Base-by-base conservation (phyloP, 2,329 filamentous ascomycete species). In the Purpureocillium lavendulum region DNA sequence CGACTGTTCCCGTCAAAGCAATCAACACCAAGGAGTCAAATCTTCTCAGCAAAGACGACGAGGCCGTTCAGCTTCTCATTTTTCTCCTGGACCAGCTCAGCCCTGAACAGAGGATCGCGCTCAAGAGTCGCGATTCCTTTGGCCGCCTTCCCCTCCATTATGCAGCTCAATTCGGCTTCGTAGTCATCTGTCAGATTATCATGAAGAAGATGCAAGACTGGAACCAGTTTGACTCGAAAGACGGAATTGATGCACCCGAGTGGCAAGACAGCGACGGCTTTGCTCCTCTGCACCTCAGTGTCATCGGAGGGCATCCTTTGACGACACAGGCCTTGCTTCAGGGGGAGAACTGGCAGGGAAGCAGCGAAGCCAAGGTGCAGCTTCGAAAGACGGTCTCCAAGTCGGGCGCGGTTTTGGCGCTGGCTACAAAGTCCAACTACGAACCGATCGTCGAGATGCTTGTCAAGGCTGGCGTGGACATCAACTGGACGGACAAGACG, bases 241-340 rank as follows among this genome's bases (percentile, higher is more conserved):
- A 87, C 45, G 89, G 89, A 9, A 94, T 98, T 36, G 90, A 97
- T 57, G 84, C 86, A 0, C 72, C 78, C 1, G 73, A 81, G 45
- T 97, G 90, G 90, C 90, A 96, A 61, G 92, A 98, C 56, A 76
- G 80, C 15, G 92, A 97, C 53, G 90, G 92, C 14, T 87, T 84
- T 59, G 87, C 89, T 9, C 92, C 92, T 1, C 69, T 98, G 32
- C 90, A 98, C 65, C 75, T 98, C 33, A 87, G 85, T 52, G 90
- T 97, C 18, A 85, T 95, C 35, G 88, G 87, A 32, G 90, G 90
- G 1, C 92, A 98, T 58, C 80, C 86, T 3, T 66, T 89, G 38
- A 95, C 90, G 0, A 96, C 89, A 1, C 77, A 84, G 49, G 77
- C 81, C 13, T 73, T 98, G 4, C 70, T 98, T 1, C 77, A 84